Evolutionary conservation across 805 yeast species (phyloP).

Genomic region (Saturnispora serradocipensis): DNA sequence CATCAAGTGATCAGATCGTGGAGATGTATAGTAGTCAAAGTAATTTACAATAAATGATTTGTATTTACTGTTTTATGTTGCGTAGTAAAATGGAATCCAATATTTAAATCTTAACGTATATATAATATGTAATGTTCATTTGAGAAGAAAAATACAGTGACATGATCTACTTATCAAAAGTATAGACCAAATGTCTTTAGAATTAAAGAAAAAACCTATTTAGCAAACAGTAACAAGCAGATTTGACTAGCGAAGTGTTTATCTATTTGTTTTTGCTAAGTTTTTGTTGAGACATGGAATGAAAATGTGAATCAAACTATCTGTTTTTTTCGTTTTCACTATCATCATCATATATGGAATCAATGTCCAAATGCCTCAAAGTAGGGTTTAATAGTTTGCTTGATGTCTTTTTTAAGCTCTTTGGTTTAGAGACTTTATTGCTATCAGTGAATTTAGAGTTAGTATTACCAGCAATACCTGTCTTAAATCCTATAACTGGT

Average conservation of each 20-base stretch:
- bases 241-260: neutral
- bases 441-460: neutral
- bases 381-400: constrained; percentile 14
- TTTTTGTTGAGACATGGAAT: neutral
- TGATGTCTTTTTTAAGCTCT: neutral
- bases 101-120: neutral
- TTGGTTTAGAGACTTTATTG: constrained; percentile 7
- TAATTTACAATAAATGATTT: constrained; percentile 13
- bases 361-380: constrained; percentile 13
- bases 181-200: neutral
- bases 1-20: constrained; percentile 72
- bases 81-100: neutral
- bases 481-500: constrained; percentile 14
- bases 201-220: neutral
- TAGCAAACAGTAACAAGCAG: neutral
- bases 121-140: neutral
- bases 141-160: neutral
- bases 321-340: neutral
- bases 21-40: constrained; percentile 79
- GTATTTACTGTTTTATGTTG: neutral
- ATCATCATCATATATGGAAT: constrained; percentile 8
- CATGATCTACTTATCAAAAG: neutral
- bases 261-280: neutral
- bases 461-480: constrained; percentile 4
- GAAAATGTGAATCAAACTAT: neutral